phyloP scores from a whole-genome alignment of 257 asterid genomes.

The Cinchona pubescens region DNA sequence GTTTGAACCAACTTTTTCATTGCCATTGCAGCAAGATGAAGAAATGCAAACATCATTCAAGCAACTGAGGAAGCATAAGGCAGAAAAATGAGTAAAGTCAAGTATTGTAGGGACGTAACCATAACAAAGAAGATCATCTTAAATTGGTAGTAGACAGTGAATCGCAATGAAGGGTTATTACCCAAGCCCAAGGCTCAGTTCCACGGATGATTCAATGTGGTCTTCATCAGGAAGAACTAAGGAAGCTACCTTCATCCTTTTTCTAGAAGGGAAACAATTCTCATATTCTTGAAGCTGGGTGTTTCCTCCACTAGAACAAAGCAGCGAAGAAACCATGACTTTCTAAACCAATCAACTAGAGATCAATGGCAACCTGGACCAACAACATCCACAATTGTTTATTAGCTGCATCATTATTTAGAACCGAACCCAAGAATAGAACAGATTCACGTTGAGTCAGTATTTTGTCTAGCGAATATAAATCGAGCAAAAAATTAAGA shows the following conservation, averaged over 20 bases:
- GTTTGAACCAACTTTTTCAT: conserved; percentile 26
- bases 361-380: not conserved
- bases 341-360: not conserved
- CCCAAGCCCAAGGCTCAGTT: conserved; percentile 31
- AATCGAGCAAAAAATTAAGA: too few species aligned
- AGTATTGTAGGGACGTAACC: not conserved
- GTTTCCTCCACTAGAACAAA: not conserved
- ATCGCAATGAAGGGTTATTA: conserved; percentile 4
- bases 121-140: not conserved
- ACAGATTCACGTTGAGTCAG: too few species aligned
- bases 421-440: too few species aligned
- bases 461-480: too few species aligned
- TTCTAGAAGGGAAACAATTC: not conserved
- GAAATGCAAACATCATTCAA: conserved; percentile 7
- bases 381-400: not conserved
- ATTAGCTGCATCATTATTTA: not conserved
- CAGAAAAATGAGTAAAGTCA: not conserved
- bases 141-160: not conserved
- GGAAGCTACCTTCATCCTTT: conserved; percentile 18
- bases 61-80: conserved; percentile 20
- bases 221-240: conserved; percentile 8
- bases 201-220: conserved; percentile 21
- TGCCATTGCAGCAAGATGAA: conserved; percentile 15
- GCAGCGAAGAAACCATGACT: conserved; percentile 13
- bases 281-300: conserved; percentile 3